Base-by-base conservation (phyloP, 768 basidiomycete genomes). In the Ramaria sp. region DNA sequence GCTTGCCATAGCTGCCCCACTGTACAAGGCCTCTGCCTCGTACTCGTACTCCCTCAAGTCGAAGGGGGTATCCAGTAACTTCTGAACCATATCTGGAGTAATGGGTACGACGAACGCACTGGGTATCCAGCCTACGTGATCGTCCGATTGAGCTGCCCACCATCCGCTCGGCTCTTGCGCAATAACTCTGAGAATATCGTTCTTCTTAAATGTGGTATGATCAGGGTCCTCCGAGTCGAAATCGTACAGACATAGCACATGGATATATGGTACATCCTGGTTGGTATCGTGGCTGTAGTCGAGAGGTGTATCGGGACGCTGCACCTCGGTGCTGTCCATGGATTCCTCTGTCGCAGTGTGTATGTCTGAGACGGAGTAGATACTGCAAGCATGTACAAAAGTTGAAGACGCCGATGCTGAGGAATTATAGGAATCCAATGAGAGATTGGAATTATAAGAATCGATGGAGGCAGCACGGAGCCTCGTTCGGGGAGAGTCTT, bases 91-190 rank as follows among this genome's bases (percentile, higher is more conserved):
- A 37, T 78, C 75, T 31, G 73, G 71, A 9, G 76, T 68, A 10
- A 89, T 69, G 1, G 75, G 72, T 51, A 71, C 72, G 5, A 91
- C 84, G 67, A 80, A 90, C 1, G 82, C 79, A 60, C 80, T 77
- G 10, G 88, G 88, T 58, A 90, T 81, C 88, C 88, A 90, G 47
- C 88, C 86, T 33, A 86, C 74, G 34, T 69, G 66, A 12, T 76
- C 77, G 38, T 73, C 73, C 11, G 69, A 69, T 22, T 80, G 73
- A 19, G 87, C 88, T 19, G 84, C 87, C 86, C 87, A 90, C 88
- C 87, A 90, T 10, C 88, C 88, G 1, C 82, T 78, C 12, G 77
- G 74, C 67, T 88, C 85, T 67, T 79, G 75, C 67, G 81, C 81
- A 46, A 90, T 73, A 52, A 90, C 72, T 22, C 79, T 77, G 30